Conservation (phyloP, 2,329 filamentous ascomycete genomes). For the Aspergillus uvarum region DNA sequence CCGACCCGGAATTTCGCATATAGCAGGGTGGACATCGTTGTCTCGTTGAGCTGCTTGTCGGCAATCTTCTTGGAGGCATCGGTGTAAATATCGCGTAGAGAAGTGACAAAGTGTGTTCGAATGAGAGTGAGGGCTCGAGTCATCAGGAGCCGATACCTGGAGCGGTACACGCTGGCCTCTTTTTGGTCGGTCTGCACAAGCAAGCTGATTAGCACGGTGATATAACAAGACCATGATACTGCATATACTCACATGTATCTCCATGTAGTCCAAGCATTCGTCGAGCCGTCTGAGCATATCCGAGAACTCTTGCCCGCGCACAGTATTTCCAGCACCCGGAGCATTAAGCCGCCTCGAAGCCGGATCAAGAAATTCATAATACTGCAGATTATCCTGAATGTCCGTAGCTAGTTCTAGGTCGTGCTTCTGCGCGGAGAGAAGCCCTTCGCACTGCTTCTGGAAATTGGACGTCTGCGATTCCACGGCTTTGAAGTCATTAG, state of each 20-base stretch:
- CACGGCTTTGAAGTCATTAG: constrained; percentile 82
- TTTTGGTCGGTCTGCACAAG: constrained; percentile 69
- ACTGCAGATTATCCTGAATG: constrained; percentile 85
- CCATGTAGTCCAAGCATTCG: constrained; percentile 90
- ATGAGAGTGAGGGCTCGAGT: constrained; percentile 67
- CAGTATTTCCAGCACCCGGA: constrained; percentile 80
- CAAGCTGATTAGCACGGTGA: constrained; percentile 1
- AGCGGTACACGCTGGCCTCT: constrained; percentile 82
- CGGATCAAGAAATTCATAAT: constrained; percentile 90
- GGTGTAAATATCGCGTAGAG: constrained; percentile 61
- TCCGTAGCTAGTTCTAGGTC: constrained; percentile 77
- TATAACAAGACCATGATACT: neutral
- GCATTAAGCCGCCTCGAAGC: constrained; percentile 89
- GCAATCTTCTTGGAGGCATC: constrained; percentile 64
- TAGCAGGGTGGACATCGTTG: constrained; percentile 67
- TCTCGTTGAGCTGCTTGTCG: constrained; percentile 68
- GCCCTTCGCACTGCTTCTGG: constrained; percentile 84
- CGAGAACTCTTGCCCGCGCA: constrained; percentile 79
- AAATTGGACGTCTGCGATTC: constrained; percentile 91
- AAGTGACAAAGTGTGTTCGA: constrained; percentile 64
- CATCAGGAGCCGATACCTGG: constrained; percentile 80
- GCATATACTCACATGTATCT: constrained; percentile 65
- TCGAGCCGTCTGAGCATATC: constrained; percentile 87
- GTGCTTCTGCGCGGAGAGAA: constrained; percentile 77
- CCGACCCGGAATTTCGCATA: constrained; percentile 71